Base-by-base conservation (phyloP, 352 stramenopile species). In the Phytophthora podocarpi region DNA sequence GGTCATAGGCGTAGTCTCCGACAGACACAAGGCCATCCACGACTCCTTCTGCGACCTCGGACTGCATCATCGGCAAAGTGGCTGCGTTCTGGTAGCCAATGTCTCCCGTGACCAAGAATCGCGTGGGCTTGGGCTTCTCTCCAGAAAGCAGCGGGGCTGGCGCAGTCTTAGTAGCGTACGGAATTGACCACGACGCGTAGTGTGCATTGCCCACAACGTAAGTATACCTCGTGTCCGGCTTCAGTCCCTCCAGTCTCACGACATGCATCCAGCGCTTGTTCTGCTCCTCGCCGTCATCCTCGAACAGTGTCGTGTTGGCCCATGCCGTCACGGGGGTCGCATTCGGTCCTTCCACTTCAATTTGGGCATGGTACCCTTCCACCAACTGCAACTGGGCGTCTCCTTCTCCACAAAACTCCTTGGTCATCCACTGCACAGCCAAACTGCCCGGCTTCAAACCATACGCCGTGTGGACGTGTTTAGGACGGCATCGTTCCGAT, bases 1-100 rank as follows among this genome's bases (percentile, higher is more conserved):
- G 70, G 43, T 97, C 87, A 64, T 96, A 97, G 5, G 89, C 89
- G 63, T 96, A 96, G 69, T 97, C 89, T 57, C 88, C 88, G 64
- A 96, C 86, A 4, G 89, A 94, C 13, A 97, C 72, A 4, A 97
- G 74, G 1, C 76, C 85, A 48, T 96, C 89, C 21, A 96, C 82
- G 10, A 64, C 53, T 13, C 82, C 86, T 32, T 91, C 70, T 0
- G 82, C 86, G 8, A 95, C 87, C 21, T 94, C 80, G 11, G 85
- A 93, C 61, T 95, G 85, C 80, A 94, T 94, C 81, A 93, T 93
- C 9, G 86, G 82, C 32, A 97, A 72, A n/a, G 87, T 95, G 28
- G 81, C 82, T 0, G 86, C 89, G 49, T 97, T 97, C 51, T 93
- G 79, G 52, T 93, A 91, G n/a, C 89, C 89, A 55, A 97, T 95